Evolutionary conservation across 192 early-diverging fungal species (phyloP).

Genomic region (Coemansia interrupta): DNA sequence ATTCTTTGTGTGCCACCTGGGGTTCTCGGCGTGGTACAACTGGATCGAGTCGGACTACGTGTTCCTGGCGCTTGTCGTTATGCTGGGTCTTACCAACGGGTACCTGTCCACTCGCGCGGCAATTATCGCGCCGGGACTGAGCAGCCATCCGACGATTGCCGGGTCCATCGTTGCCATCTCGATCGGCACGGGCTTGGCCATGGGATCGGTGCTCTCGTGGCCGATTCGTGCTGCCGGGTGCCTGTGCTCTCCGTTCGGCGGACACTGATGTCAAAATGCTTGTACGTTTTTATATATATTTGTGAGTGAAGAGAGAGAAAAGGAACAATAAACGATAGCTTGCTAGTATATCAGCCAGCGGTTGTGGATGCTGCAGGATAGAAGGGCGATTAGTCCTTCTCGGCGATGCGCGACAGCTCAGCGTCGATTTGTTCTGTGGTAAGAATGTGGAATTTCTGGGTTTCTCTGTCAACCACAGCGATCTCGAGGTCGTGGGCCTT

Average conservation of each 20-base stretch:
- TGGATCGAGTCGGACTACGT: conserved; percentile 44
- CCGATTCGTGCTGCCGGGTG: conserved; percentile 42
- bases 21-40: conserved; percentile 56
- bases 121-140: conserved; percentile 54
- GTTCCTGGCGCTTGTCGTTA: conserved; percentile 50
- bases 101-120: conserved; percentile 62
- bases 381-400: conserved; percentile 34
- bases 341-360: too few species aligned
- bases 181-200: conserved; percentile 61
- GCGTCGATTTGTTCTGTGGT: conserved; percentile 74
- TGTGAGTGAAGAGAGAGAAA: conserved; percentile 6
- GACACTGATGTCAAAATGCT: too few species aligned
- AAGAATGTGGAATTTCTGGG: conserved; percentile 75
- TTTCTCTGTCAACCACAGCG: conserved; percentile 76
- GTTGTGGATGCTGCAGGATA: background rate
- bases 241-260: conserved; percentile 29
- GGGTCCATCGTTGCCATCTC: conserved; percentile 68
- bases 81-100: conserved; percentile 65
- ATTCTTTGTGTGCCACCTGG: conserved; percentile 68
- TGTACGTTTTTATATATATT: background rate
- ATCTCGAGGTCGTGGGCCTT: conserved; percentile 96
- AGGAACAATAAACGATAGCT: background rate
- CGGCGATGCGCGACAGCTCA: conserved; percentile 52
- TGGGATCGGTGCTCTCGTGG: conserved; percentile 61
- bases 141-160: conserved; percentile 56